phyloP scores from a whole-genome alignment of 2,329 filamentous ascomycete species.

The Fusarium redolens region DNA sequence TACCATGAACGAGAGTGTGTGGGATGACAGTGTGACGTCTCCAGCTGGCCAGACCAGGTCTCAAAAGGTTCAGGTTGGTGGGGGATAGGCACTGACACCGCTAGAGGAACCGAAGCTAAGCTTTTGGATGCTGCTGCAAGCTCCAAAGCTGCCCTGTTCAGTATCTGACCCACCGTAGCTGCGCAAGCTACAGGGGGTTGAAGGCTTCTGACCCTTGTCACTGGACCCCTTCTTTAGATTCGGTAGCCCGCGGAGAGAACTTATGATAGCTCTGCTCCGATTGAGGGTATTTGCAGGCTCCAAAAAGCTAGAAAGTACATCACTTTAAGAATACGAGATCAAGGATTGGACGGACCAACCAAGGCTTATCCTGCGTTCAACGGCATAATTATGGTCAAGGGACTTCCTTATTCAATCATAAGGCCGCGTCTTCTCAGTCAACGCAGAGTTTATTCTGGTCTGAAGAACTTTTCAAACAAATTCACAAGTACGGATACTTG shows the following conservation, averaged over 20 bases:
- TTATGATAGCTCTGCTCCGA: background rate
- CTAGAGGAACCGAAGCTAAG: constrained; percentile 16
- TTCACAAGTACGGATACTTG: too few relatives aligned
- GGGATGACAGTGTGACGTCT: constrained; percentile 34
- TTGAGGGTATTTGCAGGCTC: background rate
- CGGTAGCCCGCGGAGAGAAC: constrained; percentile 7
- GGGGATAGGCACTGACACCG: constrained; percentile 15
- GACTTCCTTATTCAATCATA: too few relatives aligned
- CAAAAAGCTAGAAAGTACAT: background rate
- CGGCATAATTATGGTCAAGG: background rate
- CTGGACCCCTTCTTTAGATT: constrained; percentile 17
- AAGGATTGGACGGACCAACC: background rate
- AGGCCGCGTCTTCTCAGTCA: background rate
- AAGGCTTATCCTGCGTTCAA: background rate
- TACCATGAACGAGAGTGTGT: constrained; percentile 16
- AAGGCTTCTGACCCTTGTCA: constrained; percentile 26
- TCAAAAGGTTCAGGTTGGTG: constrained; percentile 25
- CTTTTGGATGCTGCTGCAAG: constrained; percentile 2
- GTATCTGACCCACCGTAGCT: constrained; percentile 9
- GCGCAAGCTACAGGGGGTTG: constrained; percentile 25
- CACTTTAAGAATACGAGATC: background rate
- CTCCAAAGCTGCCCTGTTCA: background rate
- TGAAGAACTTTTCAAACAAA: background rate
- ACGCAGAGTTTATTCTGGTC: background rate
- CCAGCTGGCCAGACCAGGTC: background rate